Evolutionary conservation across 345 rosid genomes (phyloP).

Genomic region (Laguncularia racemosa): DNA sequence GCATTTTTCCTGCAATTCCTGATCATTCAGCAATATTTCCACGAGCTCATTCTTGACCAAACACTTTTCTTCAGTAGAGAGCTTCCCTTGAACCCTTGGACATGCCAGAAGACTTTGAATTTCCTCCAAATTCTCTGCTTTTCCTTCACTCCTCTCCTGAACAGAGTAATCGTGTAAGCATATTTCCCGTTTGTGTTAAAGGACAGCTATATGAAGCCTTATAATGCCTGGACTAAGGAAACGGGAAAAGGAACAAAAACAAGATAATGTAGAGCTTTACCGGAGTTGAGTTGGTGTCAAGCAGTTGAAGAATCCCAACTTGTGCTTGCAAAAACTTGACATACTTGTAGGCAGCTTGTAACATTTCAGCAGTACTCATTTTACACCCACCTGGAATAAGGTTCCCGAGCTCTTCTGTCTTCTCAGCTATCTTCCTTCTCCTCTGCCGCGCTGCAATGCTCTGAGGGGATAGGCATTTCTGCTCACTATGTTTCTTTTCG

Average conservation of each 20-base stretch:
- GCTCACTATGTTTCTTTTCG: too few relatives aligned
- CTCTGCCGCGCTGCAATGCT: conserved; percentile 69
- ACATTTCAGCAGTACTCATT: conserved; percentile 77
- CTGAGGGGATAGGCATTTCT: conserved; percentile 36
- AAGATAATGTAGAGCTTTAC: not conserved
- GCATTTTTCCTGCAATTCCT: too few relatives aligned
- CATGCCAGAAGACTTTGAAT: conserved; percentile 23
- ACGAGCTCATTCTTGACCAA: conserved; percentile 13
- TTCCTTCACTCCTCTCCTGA: conserved; percentile 14
- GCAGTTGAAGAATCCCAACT: conserved; percentile 33
- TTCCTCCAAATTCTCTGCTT: conserved; percentile 2
- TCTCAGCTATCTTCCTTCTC: conserved; percentile 67
- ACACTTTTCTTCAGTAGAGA: conserved; percentile 30
- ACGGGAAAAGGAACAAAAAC: too few relatives aligned
- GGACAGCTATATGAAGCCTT: too few relatives aligned
- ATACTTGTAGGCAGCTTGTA: conserved; percentile 57
- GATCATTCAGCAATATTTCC: too few relatives aligned
- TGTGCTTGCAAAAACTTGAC: conserved; percentile 69
- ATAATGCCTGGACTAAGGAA: too few relatives aligned
- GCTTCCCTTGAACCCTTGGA: conserved; percentile 32
- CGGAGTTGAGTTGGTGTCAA: conserved; percentile 3
- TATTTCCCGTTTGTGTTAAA: too few relatives aligned
- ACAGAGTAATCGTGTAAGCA: not conserved
- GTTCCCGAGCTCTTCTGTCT: conserved; percentile 60
- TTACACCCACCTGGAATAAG: conserved; percentile 65